Conservation (phyloP, 345 rosid genomes). For the Turnera subulata region DNA sequence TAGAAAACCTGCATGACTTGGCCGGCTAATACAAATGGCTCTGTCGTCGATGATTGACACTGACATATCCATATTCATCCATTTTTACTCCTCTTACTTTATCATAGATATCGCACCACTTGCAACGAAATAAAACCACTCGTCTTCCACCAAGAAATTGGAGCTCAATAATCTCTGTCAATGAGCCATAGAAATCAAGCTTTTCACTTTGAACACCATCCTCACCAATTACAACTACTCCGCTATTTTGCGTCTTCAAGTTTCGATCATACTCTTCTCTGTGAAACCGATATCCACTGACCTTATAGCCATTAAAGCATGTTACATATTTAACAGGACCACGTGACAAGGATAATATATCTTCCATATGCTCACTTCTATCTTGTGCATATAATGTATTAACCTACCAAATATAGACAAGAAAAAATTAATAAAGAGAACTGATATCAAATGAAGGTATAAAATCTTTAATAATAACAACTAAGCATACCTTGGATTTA, state of each 20-base stretch:
- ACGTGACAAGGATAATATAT: background rate
- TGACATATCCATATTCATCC: background rate
- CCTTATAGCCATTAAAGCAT: background rate
- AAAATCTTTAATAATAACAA: too few species aligned
- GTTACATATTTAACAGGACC: background rate
- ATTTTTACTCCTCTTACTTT: background rate
- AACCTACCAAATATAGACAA: too few species aligned
- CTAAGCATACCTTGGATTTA: too few species aligned
- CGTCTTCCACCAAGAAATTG: slow-evolving; percentile 4
- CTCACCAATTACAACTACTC: background rate
- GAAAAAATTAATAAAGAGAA: too few species aligned
- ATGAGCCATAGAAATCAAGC: slow-evolving; percentile 7
- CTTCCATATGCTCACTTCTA: too few species aligned
- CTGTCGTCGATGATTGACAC: background rate
- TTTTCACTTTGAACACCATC: too few species aligned
- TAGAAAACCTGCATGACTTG: slow-evolving; percentile 2
- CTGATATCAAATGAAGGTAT: too few species aligned
- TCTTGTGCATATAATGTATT: too few species aligned
- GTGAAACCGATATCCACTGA: slow-evolving; percentile 7
- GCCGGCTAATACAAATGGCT: slow-evolving; percentile 2
- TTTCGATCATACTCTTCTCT: background rate
- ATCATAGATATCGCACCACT: slow-evolving; percentile 5
- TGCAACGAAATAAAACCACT: slow-evolving; percentile 3
- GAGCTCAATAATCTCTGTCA: slow-evolving; percentile 1
- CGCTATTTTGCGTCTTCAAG: slow-evolving; percentile 1